phyloP scores from a whole-genome alignment of 805 yeast genomes.

The Suhomyces emberorum region DNA sequence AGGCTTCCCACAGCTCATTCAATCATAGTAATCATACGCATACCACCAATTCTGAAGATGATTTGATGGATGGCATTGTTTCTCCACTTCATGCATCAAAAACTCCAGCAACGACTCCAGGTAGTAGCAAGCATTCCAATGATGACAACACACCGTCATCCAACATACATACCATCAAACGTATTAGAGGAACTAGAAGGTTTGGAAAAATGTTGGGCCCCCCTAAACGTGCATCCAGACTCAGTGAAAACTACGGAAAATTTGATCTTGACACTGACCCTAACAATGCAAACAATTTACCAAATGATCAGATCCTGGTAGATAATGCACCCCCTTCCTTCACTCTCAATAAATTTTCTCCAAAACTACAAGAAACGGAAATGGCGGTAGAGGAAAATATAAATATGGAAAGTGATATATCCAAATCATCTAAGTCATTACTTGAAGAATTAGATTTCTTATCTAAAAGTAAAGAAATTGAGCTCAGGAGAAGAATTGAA shows the following conservation, averaged over 20 bases:
- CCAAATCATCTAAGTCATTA: too few species aligned
- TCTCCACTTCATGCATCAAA: conserved; percentile 8
- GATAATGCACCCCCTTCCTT: conserved; percentile 5
- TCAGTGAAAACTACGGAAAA: conserved; percentile 10
- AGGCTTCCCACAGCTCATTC: background rate
- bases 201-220: conserved; percentile 45
- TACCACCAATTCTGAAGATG: conserved; percentile 13
- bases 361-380: too few species aligned
- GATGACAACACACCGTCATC: background rate
- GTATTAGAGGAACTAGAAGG: conserved; percentile 35
- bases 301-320: background rate
- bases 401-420: too few species aligned
- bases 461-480: conserved; percentile 19
- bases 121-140: conserved; percentile 5
- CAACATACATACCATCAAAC: conserved; percentile 18
- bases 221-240: conserved; percentile 43
- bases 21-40: conserved; percentile 11
- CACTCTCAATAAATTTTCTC: conserved; percentile 5
- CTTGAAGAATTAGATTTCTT: conserved; percentile 3
- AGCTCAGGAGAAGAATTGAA: conserved; percentile 23
- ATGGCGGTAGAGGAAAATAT: too few species aligned
- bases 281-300: background rate
- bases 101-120: conserved; percentile 11
- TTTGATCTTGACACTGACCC: conserved; percentile 2
- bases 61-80: conserved; percentile 9